Conservation (phyloP, 2,329 filamentous ascomycete genomes). For the Arachnopeziza araneosa region DNA sequence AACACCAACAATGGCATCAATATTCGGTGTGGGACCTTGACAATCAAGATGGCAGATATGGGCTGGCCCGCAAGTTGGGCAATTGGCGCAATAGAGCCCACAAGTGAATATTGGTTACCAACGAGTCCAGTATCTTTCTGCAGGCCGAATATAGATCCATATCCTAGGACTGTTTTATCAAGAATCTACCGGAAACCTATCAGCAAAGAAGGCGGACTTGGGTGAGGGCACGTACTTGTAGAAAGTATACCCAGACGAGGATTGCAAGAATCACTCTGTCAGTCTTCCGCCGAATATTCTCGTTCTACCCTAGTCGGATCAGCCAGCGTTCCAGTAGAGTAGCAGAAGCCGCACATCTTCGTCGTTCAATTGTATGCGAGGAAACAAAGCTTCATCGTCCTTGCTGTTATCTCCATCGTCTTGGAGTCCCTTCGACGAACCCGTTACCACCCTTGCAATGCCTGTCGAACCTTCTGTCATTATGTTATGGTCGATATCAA, state of each 20-base stretch:
- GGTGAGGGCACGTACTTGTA: slow-evolving; percentile 33
- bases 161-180: slow-evolving; percentile 44
- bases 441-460: neutral
- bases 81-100: slow-evolving; percentile 53
- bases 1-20: slow-evolving; percentile 46
- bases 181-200: slow-evolving; percentile 34
- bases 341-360: neutral
- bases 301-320: slow-evolving; percentile 34
- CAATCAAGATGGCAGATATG: slow-evolving; percentile 53
- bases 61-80: slow-evolving; percentile 57
- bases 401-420: neutral
- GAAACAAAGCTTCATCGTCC: neutral
- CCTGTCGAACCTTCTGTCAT: neutral
- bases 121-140: slow-evolving; percentile 46
- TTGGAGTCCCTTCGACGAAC: neutral
- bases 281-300: slow-evolving; percentile 54
- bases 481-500: neutral
- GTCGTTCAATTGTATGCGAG: neutral
- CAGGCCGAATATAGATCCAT: slow-evolving; percentile 55
- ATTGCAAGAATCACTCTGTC: slow-evolving; percentile 52
- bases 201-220: neutral
- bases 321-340: neutral
- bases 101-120: slow-evolving; percentile 47
- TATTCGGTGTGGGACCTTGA: slow-evolving; percentile 53
- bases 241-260: slow-evolving; percentile 52